Percentiles rank a stretch among this genome's conserved stretches.
phyloP scores from a whole-genome alignment of 73 alveolate genomes.

The Paramecium biaurelia region DNA sequence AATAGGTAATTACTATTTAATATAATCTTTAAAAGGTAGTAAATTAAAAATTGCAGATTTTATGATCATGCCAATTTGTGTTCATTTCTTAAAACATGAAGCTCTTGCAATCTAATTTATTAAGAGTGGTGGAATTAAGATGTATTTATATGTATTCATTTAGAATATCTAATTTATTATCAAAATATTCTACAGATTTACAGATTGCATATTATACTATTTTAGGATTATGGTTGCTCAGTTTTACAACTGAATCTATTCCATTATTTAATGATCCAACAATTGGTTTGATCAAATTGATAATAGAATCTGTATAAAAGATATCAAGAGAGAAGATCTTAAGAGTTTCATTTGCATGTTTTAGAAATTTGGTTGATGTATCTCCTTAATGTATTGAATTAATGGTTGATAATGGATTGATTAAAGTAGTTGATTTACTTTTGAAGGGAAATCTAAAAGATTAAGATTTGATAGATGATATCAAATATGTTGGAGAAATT shows the following conservation, averaged over 20 bases:
- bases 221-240: conserved; percentile 52
- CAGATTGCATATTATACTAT: conserved; percentile 53
- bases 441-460: conserved; percentile 57
- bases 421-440: conserved; percentile 48
- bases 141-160: background rate
- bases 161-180: background rate
- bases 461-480: conserved; percentile 57
- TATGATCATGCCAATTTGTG: conserved; percentile 54
- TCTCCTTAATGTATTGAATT: conserved; percentile 41
- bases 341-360: conserved; percentile 65
- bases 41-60: background rate
- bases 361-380: background rate
- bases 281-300: conserved; percentile 23
- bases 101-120: background rate
- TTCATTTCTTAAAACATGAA: conserved; percentile 2
- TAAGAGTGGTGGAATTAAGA: background rate
- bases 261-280: conserved; percentile 49
- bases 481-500: conserved; percentile 54
- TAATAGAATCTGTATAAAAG: conserved; percentile 58
- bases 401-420: conserved; percentile 57
- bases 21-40: background rate
- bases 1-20: background rate
- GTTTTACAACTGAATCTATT: conserved; percentile 32
- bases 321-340: conserved; percentile 61
- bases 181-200: conserved; percentile 44